These are phyloP conservation scores for Diospyros kaki DNA, from an alignment of 148 eudicot species.

Conservation along the genomic window DNA sequence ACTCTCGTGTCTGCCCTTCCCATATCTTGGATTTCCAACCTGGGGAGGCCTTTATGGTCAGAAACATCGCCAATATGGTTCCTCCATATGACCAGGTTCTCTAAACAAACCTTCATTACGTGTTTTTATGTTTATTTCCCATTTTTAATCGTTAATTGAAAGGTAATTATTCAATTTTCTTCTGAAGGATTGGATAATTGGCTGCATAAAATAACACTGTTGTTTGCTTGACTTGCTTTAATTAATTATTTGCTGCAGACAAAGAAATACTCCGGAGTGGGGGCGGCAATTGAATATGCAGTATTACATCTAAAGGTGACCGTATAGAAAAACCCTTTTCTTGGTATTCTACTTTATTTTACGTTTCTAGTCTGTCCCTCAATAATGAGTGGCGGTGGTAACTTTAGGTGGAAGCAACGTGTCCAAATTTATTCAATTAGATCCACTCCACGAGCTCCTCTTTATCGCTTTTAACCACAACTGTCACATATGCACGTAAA, in stretches of 20 bases:
- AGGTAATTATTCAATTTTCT: too few species aligned
- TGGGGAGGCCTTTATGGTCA: constrained; percentile 82
- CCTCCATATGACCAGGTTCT: constrained; percentile 67
- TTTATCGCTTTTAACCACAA: neutral
- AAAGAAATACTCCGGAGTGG: constrained; percentile 48
- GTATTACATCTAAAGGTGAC: constrained; percentile 71
- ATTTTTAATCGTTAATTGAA: too few species aligned
- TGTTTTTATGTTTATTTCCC: too few species aligned
- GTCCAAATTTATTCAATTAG: neutral
- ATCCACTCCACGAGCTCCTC: neutral
- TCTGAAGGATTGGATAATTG: too few species aligned
- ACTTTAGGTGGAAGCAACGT: neutral
- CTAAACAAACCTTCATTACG: neutral
- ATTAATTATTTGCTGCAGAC: constrained; percentile 36
- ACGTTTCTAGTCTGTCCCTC: neutral
- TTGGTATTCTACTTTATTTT: neutral
- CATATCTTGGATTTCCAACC: constrained; percentile 82
- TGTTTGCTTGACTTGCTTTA: constrained; percentile 4
- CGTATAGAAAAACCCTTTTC: too few species aligned
- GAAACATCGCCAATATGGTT: constrained; percentile 95
- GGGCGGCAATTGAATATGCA: constrained; percentile 90
- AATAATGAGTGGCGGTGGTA: too few species aligned
- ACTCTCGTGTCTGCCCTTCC: constrained; percentile 85
- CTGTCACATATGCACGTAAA: neutral
- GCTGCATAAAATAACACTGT: neutral